phyloP scores from a whole-genome alignment of 2,329 filamentous ascomycete species.

The Exserohilum turcica region DNA sequence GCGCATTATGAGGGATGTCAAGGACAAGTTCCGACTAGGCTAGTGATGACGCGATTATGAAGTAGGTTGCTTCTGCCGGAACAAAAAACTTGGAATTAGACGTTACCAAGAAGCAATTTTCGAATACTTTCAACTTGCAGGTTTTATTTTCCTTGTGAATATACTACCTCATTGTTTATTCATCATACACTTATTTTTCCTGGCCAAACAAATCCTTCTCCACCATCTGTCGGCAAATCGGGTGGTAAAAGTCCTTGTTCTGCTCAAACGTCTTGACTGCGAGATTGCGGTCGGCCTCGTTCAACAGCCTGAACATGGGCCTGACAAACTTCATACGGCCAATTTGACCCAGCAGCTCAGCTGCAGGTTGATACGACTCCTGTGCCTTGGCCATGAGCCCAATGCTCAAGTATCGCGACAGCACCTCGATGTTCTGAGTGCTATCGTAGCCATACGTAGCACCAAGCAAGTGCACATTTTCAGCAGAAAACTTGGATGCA shows the following conservation, averaged over 20 bases:
- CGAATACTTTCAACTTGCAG: not conserved
- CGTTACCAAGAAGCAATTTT: not conserved
- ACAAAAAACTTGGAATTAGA: no score
- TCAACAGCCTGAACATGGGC: slow-evolving; percentile 77
- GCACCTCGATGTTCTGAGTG: slow-evolving; percentile 86
- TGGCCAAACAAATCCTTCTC: slow-evolving; percentile 76
- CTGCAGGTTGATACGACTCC: slow-evolving; percentile 71
- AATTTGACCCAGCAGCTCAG: slow-evolving; percentile 76
- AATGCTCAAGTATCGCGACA: slow-evolving; percentile 78
- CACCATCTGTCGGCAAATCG: slow-evolving; percentile 79
- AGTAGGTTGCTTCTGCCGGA: not conserved
- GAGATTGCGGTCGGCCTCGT: slow-evolving; percentile 72
- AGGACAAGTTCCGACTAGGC: not conserved
- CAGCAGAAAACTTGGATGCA: slow-evolving; percentile 64
- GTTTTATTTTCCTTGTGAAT: not conserved
- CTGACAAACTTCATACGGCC: slow-evolving; percentile 98
- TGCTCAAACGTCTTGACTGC: slow-evolving; percentile 83
- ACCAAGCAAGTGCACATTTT: slow-evolving; percentile 74
- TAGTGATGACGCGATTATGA: not conserved
- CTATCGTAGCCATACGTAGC: slow-evolving; percentile 69
- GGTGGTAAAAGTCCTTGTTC: slow-evolving; percentile 92
- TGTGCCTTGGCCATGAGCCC: slow-evolving; percentile 75
- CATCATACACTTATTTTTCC: slow-evolving; percentile 6
- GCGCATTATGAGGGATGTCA: not conserved
- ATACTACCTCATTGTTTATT: not conserved